A percentile compares a stretch with the other conserved stretches of the same genome.
These are phyloP conservation scores for Cryptosporidium ryanae DNA, from an alignment of 169 alveolate species.

Conservation along the genomic window DNA sequence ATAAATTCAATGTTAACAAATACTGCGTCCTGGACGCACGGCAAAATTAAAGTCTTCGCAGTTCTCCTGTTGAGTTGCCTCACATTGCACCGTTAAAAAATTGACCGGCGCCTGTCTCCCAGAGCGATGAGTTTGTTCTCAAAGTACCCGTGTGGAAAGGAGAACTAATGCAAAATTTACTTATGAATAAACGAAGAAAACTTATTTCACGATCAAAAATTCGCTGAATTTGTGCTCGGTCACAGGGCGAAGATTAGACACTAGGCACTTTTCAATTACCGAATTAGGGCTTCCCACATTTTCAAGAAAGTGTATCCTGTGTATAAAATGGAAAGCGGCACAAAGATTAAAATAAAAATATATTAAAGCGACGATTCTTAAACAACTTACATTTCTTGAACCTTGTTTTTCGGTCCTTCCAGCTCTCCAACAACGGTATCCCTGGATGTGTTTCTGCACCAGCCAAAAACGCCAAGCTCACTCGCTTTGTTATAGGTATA, in stretches of 20 bases:
- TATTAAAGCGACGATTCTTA: neutral
- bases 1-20: too few relatives aligned
- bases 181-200: neutral
- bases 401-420: slow-evolving; percentile 74
- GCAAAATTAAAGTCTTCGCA: too few relatives aligned
- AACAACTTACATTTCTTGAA: slow-evolving; percentile 33
- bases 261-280: slow-evolving; percentile 23
- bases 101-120: too few relatives aligned
- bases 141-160: too few relatives aligned
- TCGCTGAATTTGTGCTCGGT: slow-evolving; percentile 3
- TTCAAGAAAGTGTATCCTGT: slow-evolving; percentile 46
- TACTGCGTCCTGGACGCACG: too few relatives aligned
- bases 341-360: neutral
- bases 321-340: neutral
- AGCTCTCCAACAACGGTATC: slow-evolving; percentile 81
- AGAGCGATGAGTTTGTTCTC: too few relatives aligned
- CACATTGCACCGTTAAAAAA: too few relatives aligned
- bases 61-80: too few relatives aligned
- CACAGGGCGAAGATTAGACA: slow-evolving; percentile 9
- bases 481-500: slow-evolving; percentile 75
- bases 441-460: slow-evolving; percentile 77
- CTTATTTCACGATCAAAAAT: neutral
- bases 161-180: too few relatives aligned
- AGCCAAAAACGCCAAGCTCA: slow-evolving; percentile 77
- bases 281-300: slow-evolving; percentile 67